Evolutionary conservation across 1,284 basidiomycete genomes (phyloP).

Genomic region (Prillingera fragicola): DNA sequence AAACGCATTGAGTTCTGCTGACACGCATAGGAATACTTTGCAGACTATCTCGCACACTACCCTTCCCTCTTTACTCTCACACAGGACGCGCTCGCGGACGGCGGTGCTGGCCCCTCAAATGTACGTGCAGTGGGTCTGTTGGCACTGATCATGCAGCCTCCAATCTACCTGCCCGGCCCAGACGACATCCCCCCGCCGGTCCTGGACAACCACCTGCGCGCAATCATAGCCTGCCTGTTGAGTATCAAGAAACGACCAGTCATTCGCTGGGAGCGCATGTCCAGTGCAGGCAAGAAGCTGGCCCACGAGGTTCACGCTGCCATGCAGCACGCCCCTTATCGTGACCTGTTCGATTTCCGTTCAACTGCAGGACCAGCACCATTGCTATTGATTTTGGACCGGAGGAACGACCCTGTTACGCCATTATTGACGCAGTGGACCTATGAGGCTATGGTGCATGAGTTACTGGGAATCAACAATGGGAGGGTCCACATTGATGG

Average conservation of each 20-base stretch:
- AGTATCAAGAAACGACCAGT: constrained; percentile 91
- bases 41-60: constrained; percentile 83
- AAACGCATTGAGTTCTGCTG: background rate
- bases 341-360: constrained; percentile 53
- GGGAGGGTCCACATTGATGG: constrained; percentile 85
- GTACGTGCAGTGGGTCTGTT: constrained; percentile 21
- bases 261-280: constrained; percentile 93
- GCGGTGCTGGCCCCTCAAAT: constrained; percentile 46
- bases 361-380: constrained; percentile 52
- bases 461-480: constrained; percentile 87
- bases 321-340: constrained; percentile 47
- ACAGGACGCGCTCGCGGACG: constrained; percentile 51
- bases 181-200: constrained; percentile 56
- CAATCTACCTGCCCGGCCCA: constrained; percentile 54
- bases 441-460: constrained; percentile 99
- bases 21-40: constrained; percentile 76
- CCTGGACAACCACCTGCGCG: constrained; percentile 71
- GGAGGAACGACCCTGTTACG: constrained; percentile 95
- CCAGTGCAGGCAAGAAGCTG: constrained; percentile 80
- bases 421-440: constrained; percentile 98
- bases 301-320: constrained; percentile 68
- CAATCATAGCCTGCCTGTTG: constrained; percentile 79
- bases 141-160: constrained; percentile 30
- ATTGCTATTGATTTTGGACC: constrained; percentile 61
- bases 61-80: constrained; percentile 86